Evolutionary conservation across 75 land plant species (phyloP), one percentile per base, ranked within the genome.

Genomic region (Pinus taeda): DNA sequence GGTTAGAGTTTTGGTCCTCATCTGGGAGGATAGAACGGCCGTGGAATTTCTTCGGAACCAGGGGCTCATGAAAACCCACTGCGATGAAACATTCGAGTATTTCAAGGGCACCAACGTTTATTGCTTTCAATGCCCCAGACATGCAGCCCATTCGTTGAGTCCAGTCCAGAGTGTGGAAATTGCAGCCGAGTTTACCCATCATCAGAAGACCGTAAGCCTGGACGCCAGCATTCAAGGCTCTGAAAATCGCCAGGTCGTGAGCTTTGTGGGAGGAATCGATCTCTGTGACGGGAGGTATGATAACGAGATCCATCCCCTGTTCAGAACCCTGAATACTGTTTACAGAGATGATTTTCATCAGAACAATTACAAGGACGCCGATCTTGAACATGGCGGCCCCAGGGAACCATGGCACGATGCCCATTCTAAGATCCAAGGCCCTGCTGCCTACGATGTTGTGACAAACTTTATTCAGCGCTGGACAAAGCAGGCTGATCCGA

Each of bases 391-490:
- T 2, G 90, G 90, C 3, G 90, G 90, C 1, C 90, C 90, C 3
- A 42, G 90, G 18, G 90, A 89, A 79, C 89, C 90, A 9, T 89
- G 90, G 90, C 90, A 89, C 58, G 90, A 89, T 60, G 71, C 80
- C 0, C 90, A 89, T 36, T 78, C 83, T 5, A 57, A 57, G 36
- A 49, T 89, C 17, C 82, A 89, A 89, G 90, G 90, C 18, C 86
- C 77, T 1, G 80, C 82, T 1, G 90, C 90, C 0, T 86, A 84
- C 83, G 90, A 89, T 57, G 84, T 89, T 15, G 13, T 89, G 3
- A 61, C 65, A 1, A 89, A 89, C 76, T 89, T 89, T 39, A 86
- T 79, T 37, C 90, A 89, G 74, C 61, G 90, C 39, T 89, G 90
- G 90, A 73, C n/a, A 2, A 33, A 33, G 33, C 33, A 33, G 33